Percentiles rank a stretch among this genome's conserved stretches.
phyloP scores from a whole-genome alignment of 2,329 filamentous ascomycete species.

The Alternaria angustiovoidea region DNA sequence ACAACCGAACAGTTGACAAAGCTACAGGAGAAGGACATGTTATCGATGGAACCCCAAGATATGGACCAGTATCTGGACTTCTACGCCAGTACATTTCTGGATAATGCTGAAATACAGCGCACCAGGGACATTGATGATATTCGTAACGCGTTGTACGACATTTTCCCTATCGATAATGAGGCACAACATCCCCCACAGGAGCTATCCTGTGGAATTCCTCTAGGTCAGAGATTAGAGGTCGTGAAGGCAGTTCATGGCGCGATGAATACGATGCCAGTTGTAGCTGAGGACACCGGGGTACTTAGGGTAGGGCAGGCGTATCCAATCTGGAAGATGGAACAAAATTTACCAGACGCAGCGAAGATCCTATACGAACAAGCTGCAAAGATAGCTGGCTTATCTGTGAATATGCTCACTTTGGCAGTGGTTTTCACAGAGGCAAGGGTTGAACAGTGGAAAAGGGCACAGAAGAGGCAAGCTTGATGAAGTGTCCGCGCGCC shows the following conservation, averaged over 20 bases:
- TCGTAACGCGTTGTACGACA: conserved; percentile 49
- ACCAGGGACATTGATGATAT: conserved; percentile 51
- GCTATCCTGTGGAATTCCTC: conserved; percentile 36
- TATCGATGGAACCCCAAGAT: conserved; percentile 66
- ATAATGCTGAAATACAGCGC: conserved; percentile 52
- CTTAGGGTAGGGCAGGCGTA: conserved; percentile 61
- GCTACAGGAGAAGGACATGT: conserved; percentile 68
- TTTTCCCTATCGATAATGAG: conserved; percentile 51
- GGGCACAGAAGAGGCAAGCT: conserved; percentile 17
- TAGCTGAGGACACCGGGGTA: conserved; percentile 43
- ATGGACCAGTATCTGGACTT: conserved; percentile 82
- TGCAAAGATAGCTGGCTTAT: conserved; percentile 60
- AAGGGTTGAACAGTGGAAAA: conserved; percentile 37
- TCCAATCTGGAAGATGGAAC: conserved; percentile 56
- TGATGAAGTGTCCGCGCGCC: background rate
- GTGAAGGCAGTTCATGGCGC: conserved; percentile 55
- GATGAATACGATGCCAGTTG: conserved; percentile 51
- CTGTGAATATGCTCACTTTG: conserved; percentile 59
- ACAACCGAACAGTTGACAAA: conserved; percentile 58
- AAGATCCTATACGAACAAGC: conserved; percentile 61
- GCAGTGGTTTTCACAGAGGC: conserved; percentile 61
- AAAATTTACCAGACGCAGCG: conserved; percentile 57
- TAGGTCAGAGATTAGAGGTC: conserved; percentile 43
- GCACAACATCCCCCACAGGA: background rate
- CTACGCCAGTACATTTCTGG: conserved; percentile 71